These are phyloP conservation scores for Micractinium conductrix DNA, from an alignment of 139 green algal species.

Conservation along the genomic window DNA sequence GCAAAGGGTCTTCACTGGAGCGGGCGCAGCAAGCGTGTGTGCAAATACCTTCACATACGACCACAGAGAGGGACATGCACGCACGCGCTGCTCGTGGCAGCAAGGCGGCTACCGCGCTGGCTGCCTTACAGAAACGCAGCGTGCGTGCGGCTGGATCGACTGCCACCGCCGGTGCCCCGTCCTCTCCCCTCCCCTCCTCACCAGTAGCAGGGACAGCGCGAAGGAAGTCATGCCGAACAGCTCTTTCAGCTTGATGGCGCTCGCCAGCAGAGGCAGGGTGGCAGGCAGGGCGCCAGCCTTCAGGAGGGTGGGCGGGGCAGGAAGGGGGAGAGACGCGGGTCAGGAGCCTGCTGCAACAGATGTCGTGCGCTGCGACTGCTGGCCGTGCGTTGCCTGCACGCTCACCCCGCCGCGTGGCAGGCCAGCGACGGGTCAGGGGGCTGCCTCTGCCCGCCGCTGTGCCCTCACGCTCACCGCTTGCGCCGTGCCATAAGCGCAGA, in stretches of 20 bases:
- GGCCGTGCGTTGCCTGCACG: background rate
- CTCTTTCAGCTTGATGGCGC: background rate
- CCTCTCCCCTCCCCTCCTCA: background rate
- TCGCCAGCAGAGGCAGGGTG: background rate
- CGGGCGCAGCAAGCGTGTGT: background rate
- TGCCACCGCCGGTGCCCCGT: background rate
- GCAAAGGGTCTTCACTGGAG: background rate
- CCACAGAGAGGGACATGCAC: background rate
- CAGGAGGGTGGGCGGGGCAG: background rate
- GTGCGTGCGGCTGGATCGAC: too few species aligned
- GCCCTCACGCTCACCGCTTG: background rate
- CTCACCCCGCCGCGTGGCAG: too few species aligned
- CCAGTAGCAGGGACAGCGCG: constrained; percentile 39
- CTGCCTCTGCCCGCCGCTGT: too few species aligned
- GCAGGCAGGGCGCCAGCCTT: background rate
- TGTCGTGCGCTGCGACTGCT: background rate
- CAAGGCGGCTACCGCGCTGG: too few species aligned
- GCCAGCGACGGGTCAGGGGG: too few species aligned
- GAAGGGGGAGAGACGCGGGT: background rate
- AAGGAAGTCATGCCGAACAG: constrained; percentile 19
- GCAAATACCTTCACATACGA: background rate
- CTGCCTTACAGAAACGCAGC: too few species aligned
- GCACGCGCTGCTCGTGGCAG: too few species aligned
- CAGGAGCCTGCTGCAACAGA: background rate
- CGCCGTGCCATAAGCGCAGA: background rate